A percentile compares a stretch with the other conserved stretches of the same genome.
Evolutionary conservation across 257 asterid genomes (phyloP).

Genomic region (Anisodus acutangulus): DNA sequence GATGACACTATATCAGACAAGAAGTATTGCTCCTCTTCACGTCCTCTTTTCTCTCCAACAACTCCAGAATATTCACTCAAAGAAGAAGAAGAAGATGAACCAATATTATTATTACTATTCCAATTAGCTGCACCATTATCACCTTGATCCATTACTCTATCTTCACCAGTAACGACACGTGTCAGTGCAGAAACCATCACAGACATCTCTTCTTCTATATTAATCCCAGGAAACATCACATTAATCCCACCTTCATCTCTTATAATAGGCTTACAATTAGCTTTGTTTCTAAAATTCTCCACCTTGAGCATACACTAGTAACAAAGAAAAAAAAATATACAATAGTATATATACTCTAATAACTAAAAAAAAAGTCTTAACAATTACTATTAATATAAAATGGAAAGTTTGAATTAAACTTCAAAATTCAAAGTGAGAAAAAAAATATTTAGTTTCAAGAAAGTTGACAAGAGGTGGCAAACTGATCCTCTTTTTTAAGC

Average conservation of each 20-base stretch:
- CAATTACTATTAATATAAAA: background rate
- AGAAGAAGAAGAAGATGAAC: background rate
- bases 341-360: background rate
- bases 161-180: slow-evolving; percentile 60
- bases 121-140: too few species aligned
- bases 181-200: slow-evolving; percentile 73
- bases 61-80: slow-evolving; percentile 37
- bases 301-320: slow-evolving; percentile 40
- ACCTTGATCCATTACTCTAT: background rate
- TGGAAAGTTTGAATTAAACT: background rate
- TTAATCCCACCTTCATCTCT: too few species aligned
- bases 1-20: background rate
- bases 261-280: too few species aligned
- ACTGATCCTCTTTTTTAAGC: background rate
- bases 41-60: slow-evolving; percentile 57
- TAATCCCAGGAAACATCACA: background rate
- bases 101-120: background rate
- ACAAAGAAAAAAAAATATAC: background rate
- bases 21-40: slow-evolving; percentile 30
- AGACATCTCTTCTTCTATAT: slow-evolving; percentile 72
- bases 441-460: background rate
- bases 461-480: slow-evolving; percentile 29
- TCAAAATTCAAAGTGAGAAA: background rate
- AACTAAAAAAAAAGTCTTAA: background rate
- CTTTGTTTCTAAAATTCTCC: slow-evolving; percentile 37